These are phyloP conservation scores for Neofusicoccum parvum DNA, from an alignment of 2,329 filamentous ascomycete species.

Conservation along the genomic window DNA sequence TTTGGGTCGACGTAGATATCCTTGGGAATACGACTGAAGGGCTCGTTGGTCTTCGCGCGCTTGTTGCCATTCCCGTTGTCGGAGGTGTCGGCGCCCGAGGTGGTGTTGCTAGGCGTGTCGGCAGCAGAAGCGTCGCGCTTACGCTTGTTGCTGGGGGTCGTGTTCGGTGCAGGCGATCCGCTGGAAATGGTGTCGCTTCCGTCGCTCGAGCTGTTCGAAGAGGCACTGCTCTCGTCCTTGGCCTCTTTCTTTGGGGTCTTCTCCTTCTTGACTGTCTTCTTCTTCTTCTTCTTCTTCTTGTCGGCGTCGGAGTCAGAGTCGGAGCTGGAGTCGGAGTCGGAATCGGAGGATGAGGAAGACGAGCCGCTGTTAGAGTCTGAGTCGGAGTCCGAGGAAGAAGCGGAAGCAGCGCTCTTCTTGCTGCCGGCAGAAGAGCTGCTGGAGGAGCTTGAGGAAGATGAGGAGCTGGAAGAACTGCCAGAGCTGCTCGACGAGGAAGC, in stretches of 20 bases:
- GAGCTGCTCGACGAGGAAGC: constrained; percentile 11
- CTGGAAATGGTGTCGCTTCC: constrained; percentile 46
- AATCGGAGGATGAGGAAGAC: neutral
- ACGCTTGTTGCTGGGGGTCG: constrained; percentile 43
- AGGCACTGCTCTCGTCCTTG: constrained; percentile 21
- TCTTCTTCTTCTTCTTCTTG: neutral
- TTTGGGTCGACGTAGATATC: constrained; percentile 68
- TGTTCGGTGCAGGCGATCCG: constrained; percentile 29
- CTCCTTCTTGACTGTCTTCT: constrained; percentile 1
- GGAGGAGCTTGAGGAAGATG: neutral
- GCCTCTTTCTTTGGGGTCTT: constrained; percentile 15
- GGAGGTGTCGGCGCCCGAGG: constrained; percentile 26
- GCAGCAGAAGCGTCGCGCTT: constrained; percentile 41
- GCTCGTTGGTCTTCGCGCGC: constrained; percentile 59
- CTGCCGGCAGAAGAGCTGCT: neutral
- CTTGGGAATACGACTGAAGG: constrained; percentile 76
- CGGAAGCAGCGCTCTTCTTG: neutral
- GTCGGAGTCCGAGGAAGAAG: neutral
- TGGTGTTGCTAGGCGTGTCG: constrained; percentile 30
- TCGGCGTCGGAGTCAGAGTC: neutral
- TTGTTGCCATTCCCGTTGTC: constrained; percentile 30
- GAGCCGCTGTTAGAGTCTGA: constrained; percentile 17
- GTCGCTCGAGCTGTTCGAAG: constrained; percentile 27
- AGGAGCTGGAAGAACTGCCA: neutral
- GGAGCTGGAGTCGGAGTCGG: constrained; percentile 15